Base-by-base conservation (phyloP, 1,139 yeast species). In the Pichia terricola region DNA sequence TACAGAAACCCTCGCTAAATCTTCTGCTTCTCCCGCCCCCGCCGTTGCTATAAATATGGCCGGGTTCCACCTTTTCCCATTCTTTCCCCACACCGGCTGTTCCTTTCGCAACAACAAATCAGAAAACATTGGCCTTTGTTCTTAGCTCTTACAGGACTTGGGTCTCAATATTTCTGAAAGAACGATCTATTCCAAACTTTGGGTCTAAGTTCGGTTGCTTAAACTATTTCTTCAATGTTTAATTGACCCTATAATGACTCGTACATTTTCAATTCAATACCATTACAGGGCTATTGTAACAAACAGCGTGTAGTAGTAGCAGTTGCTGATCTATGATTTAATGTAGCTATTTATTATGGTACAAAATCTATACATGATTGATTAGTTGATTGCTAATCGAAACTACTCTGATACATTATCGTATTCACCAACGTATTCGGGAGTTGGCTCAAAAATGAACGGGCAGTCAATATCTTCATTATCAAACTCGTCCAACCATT, bases 401-500 rank as follows among this genome's bases (percentile, higher is more conserved):
- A 2, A 4, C 30, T 38, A 58, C 37, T 58, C 62, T n/a, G 61
- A 58, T 28, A 56, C 61, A 40, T 58, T 50, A n/a, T 56, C 58
- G 40, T 48, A 55, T 30, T 45, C 48, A 30, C 48, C 50, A 37
- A 45, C 50, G 36, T 51, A 56, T 33, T 42, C 48, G 9, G 63
- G 63, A 26, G 43, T 41, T 4, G 44, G 43, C 30, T 52, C 48
- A 32, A 57, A 57, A n/a, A 44, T 42, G 38, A 51, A 56, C 9
- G 59, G 58, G 45, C 55, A 53, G 16, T 40, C 35, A 4, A 39
- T 2, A 0, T 62, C 65, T 35, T 63, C 67, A 45, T 68, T 67
- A 33, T 68, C 75, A 56, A 66, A 73, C 10, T 59, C 60, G 54
- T 75, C 76, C 38, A 78, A 54, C 81, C 81, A 77, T 46, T 62